A percentile compares a stretch with the other conserved stretches of the same genome.
Evolutionary conservation across 164 flowering plant genomes (phyloP).

Genomic region (Annona cherimola): DNA sequence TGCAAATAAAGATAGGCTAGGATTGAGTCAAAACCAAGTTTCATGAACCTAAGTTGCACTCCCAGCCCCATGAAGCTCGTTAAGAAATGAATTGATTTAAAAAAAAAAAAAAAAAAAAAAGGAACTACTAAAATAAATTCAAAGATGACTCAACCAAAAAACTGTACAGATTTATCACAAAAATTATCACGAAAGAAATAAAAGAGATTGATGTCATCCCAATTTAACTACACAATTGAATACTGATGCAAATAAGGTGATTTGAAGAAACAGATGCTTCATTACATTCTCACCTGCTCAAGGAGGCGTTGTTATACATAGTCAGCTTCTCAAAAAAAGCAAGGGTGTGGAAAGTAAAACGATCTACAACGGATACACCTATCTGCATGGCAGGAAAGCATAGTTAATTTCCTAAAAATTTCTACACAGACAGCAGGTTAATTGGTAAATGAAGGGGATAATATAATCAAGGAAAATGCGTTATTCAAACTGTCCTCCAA

Average conservation of each 20-base stretch:
- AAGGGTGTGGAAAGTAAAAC: slow-evolving; percentile 92
- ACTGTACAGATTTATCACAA: background rate
- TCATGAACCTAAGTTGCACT: too few species aligned
- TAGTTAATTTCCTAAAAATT: background rate
- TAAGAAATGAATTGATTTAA: background rate
- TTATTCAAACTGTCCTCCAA: background rate
- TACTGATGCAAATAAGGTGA: background rate
- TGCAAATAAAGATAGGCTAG: too few species aligned
- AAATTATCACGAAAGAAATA: background rate
- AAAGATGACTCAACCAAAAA: background rate
- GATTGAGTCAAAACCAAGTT: too few species aligned
- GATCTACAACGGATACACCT: slow-evolving; percentile 98
- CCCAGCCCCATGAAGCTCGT: too few species aligned
- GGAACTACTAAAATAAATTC: background rate
- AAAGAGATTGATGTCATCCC: background rate
- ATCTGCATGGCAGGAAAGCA: slow-evolving; percentile 44
- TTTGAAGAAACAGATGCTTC: background rate
- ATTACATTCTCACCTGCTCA: slow-evolving; percentile 60
- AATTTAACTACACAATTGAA: too few species aligned
- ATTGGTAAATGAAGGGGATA: background rate
- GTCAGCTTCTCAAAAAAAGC: slow-evolving; percentile 93
- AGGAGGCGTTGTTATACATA: slow-evolving; percentile 84
- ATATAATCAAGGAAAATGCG: background rate
- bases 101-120: too few species aligned
- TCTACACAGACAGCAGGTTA: background rate